Evolutionary conservation across 2,329 filamentous ascomycete species (phyloP), one percentile per base, ranked within the genome.

Genomic region (Aspergillus pseudotamarii): DNA sequence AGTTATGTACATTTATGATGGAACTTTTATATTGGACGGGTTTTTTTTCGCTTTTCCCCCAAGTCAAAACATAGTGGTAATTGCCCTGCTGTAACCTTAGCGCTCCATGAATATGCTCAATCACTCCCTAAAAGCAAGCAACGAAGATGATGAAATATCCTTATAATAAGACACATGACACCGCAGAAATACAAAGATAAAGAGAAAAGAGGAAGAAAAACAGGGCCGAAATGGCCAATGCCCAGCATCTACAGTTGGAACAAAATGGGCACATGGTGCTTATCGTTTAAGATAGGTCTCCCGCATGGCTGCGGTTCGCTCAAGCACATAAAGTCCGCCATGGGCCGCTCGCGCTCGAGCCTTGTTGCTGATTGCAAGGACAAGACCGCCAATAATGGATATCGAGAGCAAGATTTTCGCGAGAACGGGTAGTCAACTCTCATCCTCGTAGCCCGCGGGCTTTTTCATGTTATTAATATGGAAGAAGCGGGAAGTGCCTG

Each of bases 401-500:
- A 61, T 46, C 19, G 36, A 30, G 9, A 74, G 59, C 28, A 64
- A 54, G 11, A 69, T 63, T 45, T 68, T 66, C 41, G 71, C 64
- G 28, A 73, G 58, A 14, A 68, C 69, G 64, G 69, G 41, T 65
- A 77, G 72, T 79, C 75, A 79, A 69, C 84, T 81, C 80, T 94
- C 85, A 69, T 88, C 86, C 76, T 96, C 89, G 80, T 91, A 97
- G 66, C 94, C 95, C 70, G 89, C 87, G 16, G 95, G 95, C 82
- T 95, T 96, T 65, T 89, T 80, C 78, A 94, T 80, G 61, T 88
- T 86, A 78, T 94, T 96, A 72, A 93, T 79, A 53, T 97, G 91
- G 76, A 91, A 98, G 83, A 86, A 99, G 71, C 90, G 88, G 38
- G 91, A 87, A 58, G 94, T 97, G 83, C 92, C 92, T 94, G 66